Base-by-base conservation (phyloP, 2,329 filamentous ascomycete species). In the Pezicula radicicola region DNA sequence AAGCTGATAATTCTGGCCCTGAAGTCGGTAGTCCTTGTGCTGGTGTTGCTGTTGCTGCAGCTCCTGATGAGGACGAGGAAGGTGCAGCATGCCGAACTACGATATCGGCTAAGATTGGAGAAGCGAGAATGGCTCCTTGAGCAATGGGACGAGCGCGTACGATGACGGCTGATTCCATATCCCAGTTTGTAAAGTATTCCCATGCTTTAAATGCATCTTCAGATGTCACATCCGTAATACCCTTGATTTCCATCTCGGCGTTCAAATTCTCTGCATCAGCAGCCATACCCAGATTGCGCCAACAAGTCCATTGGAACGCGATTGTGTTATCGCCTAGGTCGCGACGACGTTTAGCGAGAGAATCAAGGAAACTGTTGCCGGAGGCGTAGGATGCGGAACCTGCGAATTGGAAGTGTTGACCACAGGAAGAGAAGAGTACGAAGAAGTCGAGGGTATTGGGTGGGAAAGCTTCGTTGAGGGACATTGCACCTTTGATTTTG, bases 321-420 rank as follows among this genome's bases (percentile, higher is more conserved):
- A 74, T 56, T 1, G 70, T 45, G 47, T 75, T 74, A 54, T 74
- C 71, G 5, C 72, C 72, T 15, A 57, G 60, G 2, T 18, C 33
- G 1, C 70, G 60, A 3, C 66, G 53, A 50, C 66, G 56, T 10
- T 54, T 51, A 6, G 68, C 66, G 18, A 71, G 51, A 1, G 56
- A 54, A 45, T 70, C 68, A 2, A 70, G 58, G 59, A 70, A 70
- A 0, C 66, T 62, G 55, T 77, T 77, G 1, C 70, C 75, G 0
- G 73, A 71, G 1, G 66, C 62, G 52, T 80, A 80, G 55, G 71
- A 74, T 2, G 67, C 55, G 54, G 80, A 75, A 0, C 67, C 69
- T 4, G 47, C 30, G 43, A 65, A 66, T 1, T 69, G 69, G 15
- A 62, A 50, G 9, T 66, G 54, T 1, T 48, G 45, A 0, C 59